Evolutionary conservation across 176 grass and related monocot genomes (phyloP), one percentile per base, ranked within the genome.

Genomic region (Oryza longistaminata): DNA sequence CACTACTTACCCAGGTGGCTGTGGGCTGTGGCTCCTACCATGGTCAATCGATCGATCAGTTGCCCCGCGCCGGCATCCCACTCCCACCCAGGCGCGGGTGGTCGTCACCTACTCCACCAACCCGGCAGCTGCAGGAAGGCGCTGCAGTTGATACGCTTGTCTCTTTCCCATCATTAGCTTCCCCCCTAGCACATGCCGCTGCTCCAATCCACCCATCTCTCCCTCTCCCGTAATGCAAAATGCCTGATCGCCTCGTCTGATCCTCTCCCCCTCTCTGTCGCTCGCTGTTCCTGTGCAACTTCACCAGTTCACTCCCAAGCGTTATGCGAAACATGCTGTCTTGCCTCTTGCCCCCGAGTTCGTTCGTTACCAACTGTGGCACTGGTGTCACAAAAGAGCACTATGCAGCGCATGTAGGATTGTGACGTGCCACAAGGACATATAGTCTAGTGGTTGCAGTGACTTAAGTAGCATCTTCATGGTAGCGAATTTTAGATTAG

Each of bases 131-230:
- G 24, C 77, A 76, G 52, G 52, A 26, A 3, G n/a, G 24, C 70
- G 11, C 82, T 64, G 83, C 78, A 48, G 74, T 78, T 60, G 83
- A 78, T 77, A 61, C 27, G 50, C 74, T 69, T 79, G 88, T 83
- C 88, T 66, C 58, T 50, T 83, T 74, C 79, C 74, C 79, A 68
- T 90, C 55, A 86, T 78, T 76, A 64, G 72, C 71, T 37, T 40
- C 7, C 10, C 7, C 10, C 16, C 39, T 70, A 66, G 68, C 88
- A 82, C 79, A 82, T 86, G 83, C 52, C 70, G 50, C 76, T 65
- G 22, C 31, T 37, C 3, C 52, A 2, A 6, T 21, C 22, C 4
- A 0, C 15, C 22, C 7, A 48, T 11, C 45, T 5, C 12, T 21
- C 37, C 46, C 75, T 50, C 12, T 50, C 12, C 14, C 4, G 48